Evolutionary conservation across 78 protist species (phyloP).

Genomic region (Paratrimastix pyriformis): DNA sequence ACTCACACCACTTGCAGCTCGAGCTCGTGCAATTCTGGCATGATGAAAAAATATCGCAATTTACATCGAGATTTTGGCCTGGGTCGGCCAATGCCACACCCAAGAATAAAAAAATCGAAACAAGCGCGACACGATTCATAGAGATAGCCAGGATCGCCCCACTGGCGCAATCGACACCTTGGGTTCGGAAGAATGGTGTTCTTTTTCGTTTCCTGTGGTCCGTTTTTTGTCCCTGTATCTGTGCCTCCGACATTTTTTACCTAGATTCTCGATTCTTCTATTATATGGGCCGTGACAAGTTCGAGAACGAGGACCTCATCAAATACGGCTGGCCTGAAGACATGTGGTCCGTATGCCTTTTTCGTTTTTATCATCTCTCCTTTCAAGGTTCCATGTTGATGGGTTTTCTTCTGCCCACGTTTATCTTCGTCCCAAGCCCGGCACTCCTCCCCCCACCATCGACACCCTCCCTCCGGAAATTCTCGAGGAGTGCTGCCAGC

Average conservation of each 20-base stretch:
- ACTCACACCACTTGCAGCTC: too few relatives aligned
- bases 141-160: too few relatives aligned
- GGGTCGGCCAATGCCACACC: too few relatives aligned
- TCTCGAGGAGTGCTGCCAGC: constrained; percentile 76
- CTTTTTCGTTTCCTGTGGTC: neutral
- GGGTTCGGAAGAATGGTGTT: constrained; percentile 8
- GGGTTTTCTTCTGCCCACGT: constrained; percentile 82
- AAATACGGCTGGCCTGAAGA: constrained; percentile 78
- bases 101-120: too few relatives aligned
- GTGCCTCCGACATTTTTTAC: neutral
- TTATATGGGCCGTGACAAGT: constrained; percentile 77
- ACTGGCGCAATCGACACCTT: too few relatives aligned
- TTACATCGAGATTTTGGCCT: too few relatives aligned
- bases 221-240: too few relatives aligned
- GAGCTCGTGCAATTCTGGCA: too few relatives aligned
- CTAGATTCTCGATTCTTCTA: neutral
- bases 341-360: constrained; percentile 42
- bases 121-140: too few relatives aligned
- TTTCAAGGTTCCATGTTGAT: constrained; percentile 83
- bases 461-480: constrained; percentile 61
- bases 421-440: constrained; percentile 65
- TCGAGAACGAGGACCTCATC: constrained; percentile 85
- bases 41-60: too few relatives aligned
- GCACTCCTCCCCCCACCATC: constrained; percentile 12
- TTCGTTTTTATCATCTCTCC: neutral